Evolutionary conservation across 768 basidiomycete species (phyloP), one percentile per base, ranked within the genome.

Genomic region (Russula ochroleuca): DNA sequence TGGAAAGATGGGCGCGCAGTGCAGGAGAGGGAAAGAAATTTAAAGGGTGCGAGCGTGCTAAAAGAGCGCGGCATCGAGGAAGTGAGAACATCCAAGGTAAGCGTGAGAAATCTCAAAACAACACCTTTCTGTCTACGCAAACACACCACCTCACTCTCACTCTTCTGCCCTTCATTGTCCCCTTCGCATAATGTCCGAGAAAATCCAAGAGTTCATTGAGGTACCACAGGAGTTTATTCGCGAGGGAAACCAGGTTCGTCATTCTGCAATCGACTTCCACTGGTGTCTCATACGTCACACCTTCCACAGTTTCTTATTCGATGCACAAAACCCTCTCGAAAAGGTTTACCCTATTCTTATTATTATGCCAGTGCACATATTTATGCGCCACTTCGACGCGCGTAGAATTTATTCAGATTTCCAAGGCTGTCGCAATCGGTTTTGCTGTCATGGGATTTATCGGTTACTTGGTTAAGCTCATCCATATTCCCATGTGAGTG

Each of bases 391-490:
- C 25, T 19, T 43, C 66, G 14, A 53, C 55, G 35, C 66, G 37
- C 66, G 21, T 74, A 99, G 97, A 99, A 75, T 99, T 95, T 76
- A 69, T 85, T 47, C 93, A 96, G 74, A 95, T 99, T 68, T 98
- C 88, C 79, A 89, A 87, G 74, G 97, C 97, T 38, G 94, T 99
- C 59, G 94, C 94, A 2, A 87, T 98, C 65, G 97, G 97, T 15
- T 99, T 99, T 72, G 93, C 88, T 56, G 92, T 99, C 69, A 98
- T 98, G 95, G 97, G 97, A 17, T 96, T 98, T 82, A 94, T 99
- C 74, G 97, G 97, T 17, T 99, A 96, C 80, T 89, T 98, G 73
- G 95, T 97, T 69, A 98, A 98, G 77, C 86, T 98, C 68, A 94
- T 98, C 70, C 94, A 98, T 77, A 97, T 96, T 76, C 94, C 95